Evolutionary conservation across 169 alveolate species (phyloP).

Genomic region (Perkinsus chesapeaki): DNA sequence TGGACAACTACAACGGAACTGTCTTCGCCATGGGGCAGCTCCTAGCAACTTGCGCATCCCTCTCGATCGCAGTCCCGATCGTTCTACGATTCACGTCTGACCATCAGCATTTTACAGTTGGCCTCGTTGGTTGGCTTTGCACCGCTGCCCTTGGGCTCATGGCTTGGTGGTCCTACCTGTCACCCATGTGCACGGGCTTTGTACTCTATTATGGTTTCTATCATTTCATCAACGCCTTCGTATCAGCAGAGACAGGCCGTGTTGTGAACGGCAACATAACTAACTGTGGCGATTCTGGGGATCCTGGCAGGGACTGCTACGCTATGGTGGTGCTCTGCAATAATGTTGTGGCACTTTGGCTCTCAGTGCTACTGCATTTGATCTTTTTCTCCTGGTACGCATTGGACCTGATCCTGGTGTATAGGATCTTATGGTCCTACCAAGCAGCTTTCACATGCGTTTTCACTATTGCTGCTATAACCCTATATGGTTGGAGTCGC

Average conservation of each 20-base stretch:
- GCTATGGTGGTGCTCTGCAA: not conserved
- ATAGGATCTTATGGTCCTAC: not conserved
- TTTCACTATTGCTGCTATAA: not conserved
- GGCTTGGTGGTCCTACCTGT: not conserved
- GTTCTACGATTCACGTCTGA: not conserved
- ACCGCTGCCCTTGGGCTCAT: not conserved
- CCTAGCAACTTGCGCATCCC: not conserved
- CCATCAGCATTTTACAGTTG: not conserved
- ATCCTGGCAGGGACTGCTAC: not conserved
- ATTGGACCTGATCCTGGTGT: not conserved
- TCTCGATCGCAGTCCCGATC: not conserved
- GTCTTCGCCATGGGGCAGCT: not conserved
- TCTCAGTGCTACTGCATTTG: not conserved
- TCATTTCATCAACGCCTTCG: not conserved
- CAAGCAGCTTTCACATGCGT: not conserved
- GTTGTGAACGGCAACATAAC: not conserved
- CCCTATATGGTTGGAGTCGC: not conserved
- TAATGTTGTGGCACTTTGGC: not conserved
- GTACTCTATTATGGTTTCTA: not conserved
- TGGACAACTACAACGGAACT: not conserved
- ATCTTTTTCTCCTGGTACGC: not conserved
- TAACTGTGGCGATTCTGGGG: not conserved
- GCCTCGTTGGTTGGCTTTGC: not conserved
- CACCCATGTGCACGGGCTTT: not conserved
- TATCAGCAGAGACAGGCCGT: not conserved